A percentile compares a stretch with the other conserved stretches of the same genome.
These are phyloP conservation scores for Friedmanniomyces simplex DNA, from an alignment of 495 filamentous ascomycete species.

Conservation along the genomic window DNA sequence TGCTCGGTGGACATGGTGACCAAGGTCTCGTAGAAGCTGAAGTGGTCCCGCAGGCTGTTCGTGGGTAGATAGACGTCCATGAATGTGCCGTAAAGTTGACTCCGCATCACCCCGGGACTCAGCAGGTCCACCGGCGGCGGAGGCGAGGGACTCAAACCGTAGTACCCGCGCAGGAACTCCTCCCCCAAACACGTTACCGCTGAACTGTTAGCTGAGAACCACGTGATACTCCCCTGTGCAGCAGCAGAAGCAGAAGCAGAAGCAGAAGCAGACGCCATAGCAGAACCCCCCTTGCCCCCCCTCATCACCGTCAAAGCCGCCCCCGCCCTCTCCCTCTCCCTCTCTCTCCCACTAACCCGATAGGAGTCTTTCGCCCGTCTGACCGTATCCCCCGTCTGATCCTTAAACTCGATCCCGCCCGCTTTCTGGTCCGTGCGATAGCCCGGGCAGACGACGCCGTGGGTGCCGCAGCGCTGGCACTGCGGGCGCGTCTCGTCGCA, in stretches of 20 bases:
- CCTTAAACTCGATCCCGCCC: slow-evolving; percentile 10
- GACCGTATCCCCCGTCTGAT: slow-evolving; percentile 10
- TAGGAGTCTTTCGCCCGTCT: slow-evolving; percentile 2
- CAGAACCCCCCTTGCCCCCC: no score
- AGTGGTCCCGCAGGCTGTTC: not conserved
- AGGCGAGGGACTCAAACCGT: not conserved
- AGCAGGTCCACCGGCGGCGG: not conserved
- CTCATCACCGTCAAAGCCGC: no score
- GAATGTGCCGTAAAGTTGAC: slow-evolving; percentile 9
- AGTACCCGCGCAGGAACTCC: not conserved
- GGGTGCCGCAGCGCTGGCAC: slow-evolving; percentile 18
- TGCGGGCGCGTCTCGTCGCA: slow-evolving; percentile 18
- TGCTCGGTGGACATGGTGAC: not conserved
- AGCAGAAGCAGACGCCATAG: no score
- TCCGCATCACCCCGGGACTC: slow-evolving; percentile 9
- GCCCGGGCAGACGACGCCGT: slow-evolving; percentile 18
- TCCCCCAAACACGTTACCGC: not conserved
- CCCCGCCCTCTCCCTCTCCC: not conserved
- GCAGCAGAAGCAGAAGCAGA: no score
- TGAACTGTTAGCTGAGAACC: not conserved
- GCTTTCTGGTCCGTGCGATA: slow-evolving; percentile 7
- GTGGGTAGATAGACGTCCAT: slow-evolving; percentile 14
- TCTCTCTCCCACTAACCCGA: not conserved
- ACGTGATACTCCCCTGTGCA: no score
- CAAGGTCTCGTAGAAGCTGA: slow-evolving; percentile 9